Evolutionary conservation across 345 rosid genomes (phyloP), one percentile per base, ranked within the genome.

Genomic region (Eucalyptus regnans): DNA sequence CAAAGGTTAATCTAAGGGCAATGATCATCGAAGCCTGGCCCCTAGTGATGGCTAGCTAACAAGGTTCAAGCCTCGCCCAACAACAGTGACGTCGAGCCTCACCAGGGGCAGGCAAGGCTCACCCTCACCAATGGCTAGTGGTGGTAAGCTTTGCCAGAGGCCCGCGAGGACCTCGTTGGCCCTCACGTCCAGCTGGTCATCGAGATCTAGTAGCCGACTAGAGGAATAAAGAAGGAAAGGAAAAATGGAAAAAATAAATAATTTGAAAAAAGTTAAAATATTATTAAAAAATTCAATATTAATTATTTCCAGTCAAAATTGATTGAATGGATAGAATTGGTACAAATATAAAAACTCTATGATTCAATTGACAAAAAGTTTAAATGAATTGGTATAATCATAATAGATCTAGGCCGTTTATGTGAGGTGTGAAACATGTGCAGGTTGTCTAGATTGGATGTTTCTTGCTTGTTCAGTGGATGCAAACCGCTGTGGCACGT

Each of bases 161-260:
- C 29, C 6, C 1, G 0, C 12, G 2, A 56, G 12, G 12, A 56
- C 62, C 29, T 56, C 2, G 3, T 4, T 0, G 0, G 6, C 62
- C 62, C 29, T 56, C 29, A 5, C 62, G 29, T 56, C 10, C 10
- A 3, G 13, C 6, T 10, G 12, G 29, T 56, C 29, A 56, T 25
- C 2, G 2, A 56, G 29, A 25, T 56, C 29, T 25, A 25, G 1
- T 3, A 25, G 10, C 29, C 6, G 0, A 56, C 62, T 22, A 22
- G 3, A 56, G 29, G 29, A 56, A 9, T 56, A 56, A 56, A 22
- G 5, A 56, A 23, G 3, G 12, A 1, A 56, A 23, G 0, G 13
- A 22, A 22, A 56, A 56, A 23, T 7, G 0, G 1, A 4, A 2
- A 56, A 3, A 56, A 56, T 2, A 22, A 4, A 56, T 22, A 56